These are phyloP conservation scores for Melanogaster broomeanus DNA, from an alignment of 768 basidiomycete species.

Conservation along the genomic window DNA sequence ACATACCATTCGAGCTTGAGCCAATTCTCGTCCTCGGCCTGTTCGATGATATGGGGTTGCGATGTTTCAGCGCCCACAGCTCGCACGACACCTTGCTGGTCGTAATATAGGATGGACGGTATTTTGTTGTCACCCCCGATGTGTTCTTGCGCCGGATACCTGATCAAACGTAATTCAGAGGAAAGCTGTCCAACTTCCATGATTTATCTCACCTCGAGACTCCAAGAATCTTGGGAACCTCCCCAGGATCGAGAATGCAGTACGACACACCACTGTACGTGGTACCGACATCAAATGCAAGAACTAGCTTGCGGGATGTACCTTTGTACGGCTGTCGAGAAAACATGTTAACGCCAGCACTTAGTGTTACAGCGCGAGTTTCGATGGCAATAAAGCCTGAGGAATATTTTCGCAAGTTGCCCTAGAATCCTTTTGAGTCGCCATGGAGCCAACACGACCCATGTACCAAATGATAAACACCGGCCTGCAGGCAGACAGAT, in stretches of 20 bases:
- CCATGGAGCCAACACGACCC: not conserved
- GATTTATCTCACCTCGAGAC: constrained; percentile 24
- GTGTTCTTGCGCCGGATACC: constrained; percentile 49
- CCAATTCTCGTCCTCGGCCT: constrained; percentile 40
- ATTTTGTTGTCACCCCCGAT: constrained; percentile 50
- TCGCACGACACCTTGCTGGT: constrained; percentile 36
- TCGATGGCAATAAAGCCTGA: not conserved
- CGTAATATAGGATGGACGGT: constrained; percentile 50
- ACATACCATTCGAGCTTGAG: constrained; percentile 43
- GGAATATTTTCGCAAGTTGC: not conserved
- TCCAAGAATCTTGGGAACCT: constrained; percentile 29
- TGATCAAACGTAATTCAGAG: constrained; percentile 11
- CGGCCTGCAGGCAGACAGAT: not conserved
- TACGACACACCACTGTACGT: constrained; percentile 44
- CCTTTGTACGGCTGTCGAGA: constrained; percentile 37
- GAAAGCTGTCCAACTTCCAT: not conserved
- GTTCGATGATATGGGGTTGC: constrained; percentile 34
- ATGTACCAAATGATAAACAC: not conserved
- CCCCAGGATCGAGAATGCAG: constrained; percentile 37
- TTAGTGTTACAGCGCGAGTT: not conserved
- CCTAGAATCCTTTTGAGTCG: not conserved
- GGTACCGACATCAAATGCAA: constrained; percentile 47
- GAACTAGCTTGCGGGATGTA: constrained; percentile 39
- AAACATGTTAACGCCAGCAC: constrained; percentile 24
- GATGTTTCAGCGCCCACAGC: constrained; percentile 48